A percentile compares a stretch with the other conserved stretches of the same genome.
phyloP scores from a whole-genome alignment of 805 yeast species.

The Monosporozyma yasuniensis region DNA sequence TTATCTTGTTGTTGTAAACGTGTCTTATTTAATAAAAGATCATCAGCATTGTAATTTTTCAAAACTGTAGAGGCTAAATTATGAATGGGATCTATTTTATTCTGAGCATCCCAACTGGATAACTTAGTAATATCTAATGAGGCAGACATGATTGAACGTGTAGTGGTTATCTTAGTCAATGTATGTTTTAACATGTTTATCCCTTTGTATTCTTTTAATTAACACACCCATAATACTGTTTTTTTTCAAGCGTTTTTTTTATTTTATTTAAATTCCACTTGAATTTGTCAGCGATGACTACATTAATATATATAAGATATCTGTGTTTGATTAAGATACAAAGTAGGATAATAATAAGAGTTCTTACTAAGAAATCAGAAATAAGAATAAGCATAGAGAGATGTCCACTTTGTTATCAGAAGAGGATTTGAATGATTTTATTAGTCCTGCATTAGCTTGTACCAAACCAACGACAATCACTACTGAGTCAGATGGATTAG shows the following conservation, averaged over 20 bases:
- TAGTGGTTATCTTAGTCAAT: background rate
- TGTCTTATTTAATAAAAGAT: constrained; percentile 22
- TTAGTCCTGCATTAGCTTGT: constrained; percentile 90
- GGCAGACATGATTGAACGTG: background rate
- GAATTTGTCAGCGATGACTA: constrained; percentile 2
- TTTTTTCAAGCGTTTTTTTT: too few species aligned
- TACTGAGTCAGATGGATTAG: constrained; percentile 8
- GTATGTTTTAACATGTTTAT: background rate
- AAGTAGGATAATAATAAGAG: too few species aligned
- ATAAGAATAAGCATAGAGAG: too few species aligned
- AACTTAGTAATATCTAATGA: constrained; percentile 1
- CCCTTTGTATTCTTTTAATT: background rate
- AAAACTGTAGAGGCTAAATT: constrained; percentile 31
- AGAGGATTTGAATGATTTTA: constrained; percentile 89
- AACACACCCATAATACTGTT: background rate
- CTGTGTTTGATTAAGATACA: too few species aligned
- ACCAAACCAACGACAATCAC: constrained; percentile 62
- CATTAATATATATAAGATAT: background rate
- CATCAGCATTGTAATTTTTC: constrained; percentile 31
- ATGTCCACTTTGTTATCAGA: constrained; percentile 88
- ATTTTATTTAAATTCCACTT: too few species aligned
- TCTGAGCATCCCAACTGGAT: constrained; percentile 19
- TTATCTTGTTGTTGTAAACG: constrained; percentile 16
- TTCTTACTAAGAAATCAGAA: too few species aligned
- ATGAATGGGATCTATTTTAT: constrained; percentile 24